Base-by-base conservation (phyloP, 192 early-diverging fungal species). In the Haplosporangium gracile region DNA sequence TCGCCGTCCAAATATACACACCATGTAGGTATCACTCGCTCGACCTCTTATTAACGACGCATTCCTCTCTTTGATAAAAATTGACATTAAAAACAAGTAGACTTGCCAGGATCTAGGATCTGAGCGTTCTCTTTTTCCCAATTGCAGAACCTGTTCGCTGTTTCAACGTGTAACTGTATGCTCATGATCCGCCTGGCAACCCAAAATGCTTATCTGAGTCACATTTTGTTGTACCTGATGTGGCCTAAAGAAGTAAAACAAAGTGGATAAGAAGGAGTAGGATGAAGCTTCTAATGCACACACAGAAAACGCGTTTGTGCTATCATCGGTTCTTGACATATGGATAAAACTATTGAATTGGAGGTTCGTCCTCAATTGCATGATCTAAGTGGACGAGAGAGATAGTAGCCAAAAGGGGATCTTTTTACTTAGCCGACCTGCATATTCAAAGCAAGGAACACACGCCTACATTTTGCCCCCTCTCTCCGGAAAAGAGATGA, bases 21-120 rank as follows among this genome's bases (percentile, higher is more conserved):
- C 13, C 60, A 65, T 65, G 60, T 65, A 65, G 60, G 60, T 65
- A 65, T 65, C 60, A 32, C 29, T 32, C 60, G 2, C 4, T 32
- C 60, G 24, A 2, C 29, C 11, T 32, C 29, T 5, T 51, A 51
- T 51, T 51, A 20, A 22, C 49, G 5, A 32, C n/a, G 0, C 60
- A 65, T 51, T 51, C 49, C 20, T 51, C 49, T 22, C 20, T 2
- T 51, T 16, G 49, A 32, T 13, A 65, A 65, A 57, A 57, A 65
- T 34, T 65, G 60, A 15, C 26, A 65, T 65, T 65, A 65, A 65
- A 65, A 32, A 26, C 60, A 65, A 65, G 26, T 29, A 32, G 10
- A 26, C 26, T 32, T 65, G 60, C 60, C 60, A 65, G 60, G 60
- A 65, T 65, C 60, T 65, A 15, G 60, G 60, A 65, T 65, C 60